Percentiles rank a stretch among this genome's conserved stretches.
Conservation (phyloP, 495 filamentous ascomycete genomes). For the Penicillium daleae region DNA sequence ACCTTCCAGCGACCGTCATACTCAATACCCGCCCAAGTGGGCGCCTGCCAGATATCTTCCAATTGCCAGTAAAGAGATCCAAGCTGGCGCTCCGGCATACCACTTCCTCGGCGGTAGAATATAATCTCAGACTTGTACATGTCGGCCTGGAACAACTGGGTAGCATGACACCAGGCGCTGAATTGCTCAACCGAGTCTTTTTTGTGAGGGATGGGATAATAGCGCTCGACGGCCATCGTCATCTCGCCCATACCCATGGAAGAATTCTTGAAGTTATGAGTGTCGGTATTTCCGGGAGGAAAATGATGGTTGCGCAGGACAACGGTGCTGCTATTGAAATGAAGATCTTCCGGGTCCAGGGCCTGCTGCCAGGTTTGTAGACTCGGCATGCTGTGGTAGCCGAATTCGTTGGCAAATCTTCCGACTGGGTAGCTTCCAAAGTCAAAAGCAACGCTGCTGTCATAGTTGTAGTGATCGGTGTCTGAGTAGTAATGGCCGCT, state of each 20-base stretch:
- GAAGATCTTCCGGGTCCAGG: slow-evolving; percentile 51
- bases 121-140: slow-evolving; percentile 66
- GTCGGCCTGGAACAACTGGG: slow-evolving; percentile 71
- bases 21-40: slow-evolving; percentile 68
- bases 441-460: slow-evolving; percentile 59
- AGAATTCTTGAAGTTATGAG: slow-evolving; percentile 42
- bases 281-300: slow-evolving; percentile 52
- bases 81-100: slow-evolving; percentile 61
- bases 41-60: slow-evolving; percentile 72
- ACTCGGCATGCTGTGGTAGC: slow-evolving; percentile 69
- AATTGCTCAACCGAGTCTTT: slow-evolving; percentile 63
- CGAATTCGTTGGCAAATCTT: slow-evolving; percentile 70
- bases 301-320: slow-evolving; percentile 70
- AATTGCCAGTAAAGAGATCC: slow-evolving; percentile 72
- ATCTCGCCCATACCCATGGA: slow-evolving; percentile 62
- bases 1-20: slow-evolving; percentile 69
- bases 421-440: slow-evolving; percentile 59
- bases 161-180: slow-evolving; percentile 69
- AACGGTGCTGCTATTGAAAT: slow-evolving; percentile 64
- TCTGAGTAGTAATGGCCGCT: slow-evolving; percentile 64
- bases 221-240: slow-evolving; percentile 61
- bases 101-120: slow-evolving; percentile 67
- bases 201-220: slow-evolving; percentile 66
- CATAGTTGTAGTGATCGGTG: slow-evolving; percentile 73
- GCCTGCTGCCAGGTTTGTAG: slow-evolving; percentile 64